Percentiles rank a stretch among this genome's conserved stretches.
Conservation (phyloP, 1,284 basidiomycete species). For the Austroboletus sp. region DNA sequence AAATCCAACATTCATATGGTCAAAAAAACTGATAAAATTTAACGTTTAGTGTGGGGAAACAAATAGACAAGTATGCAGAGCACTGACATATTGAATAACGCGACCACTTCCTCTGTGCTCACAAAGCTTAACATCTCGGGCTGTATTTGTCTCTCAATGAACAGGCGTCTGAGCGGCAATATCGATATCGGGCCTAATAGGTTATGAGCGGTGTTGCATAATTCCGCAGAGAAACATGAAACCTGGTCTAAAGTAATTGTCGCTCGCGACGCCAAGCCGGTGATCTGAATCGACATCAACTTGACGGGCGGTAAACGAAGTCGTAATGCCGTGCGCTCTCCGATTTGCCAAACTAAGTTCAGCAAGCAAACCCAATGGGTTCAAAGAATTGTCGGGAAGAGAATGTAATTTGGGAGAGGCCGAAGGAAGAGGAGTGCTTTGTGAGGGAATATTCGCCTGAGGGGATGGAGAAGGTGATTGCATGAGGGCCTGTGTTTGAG, state of each 20-base stretch:
- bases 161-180: slow-evolving; percentile 74
- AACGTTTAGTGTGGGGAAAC: slow-evolving; percentile 9
- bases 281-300: slow-evolving; percentile 34
- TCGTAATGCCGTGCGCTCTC: slow-evolving; percentile 43
- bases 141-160: slow-evolving; percentile 83
- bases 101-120: slow-evolving; percentile 76
- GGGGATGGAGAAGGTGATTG: slow-evolving; percentile 53
- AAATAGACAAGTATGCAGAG: slow-evolving; percentile 9
- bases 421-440: slow-evolving; percentile 17
- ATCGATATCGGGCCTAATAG: slow-evolving; percentile 72
- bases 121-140: slow-evolving; percentile 87
- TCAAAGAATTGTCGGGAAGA: slow-evolving; percentile 84
- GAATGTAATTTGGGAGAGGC: slow-evolving; percentile 74
- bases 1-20: slow-evolving; percentile 62
- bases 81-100: slow-evolving; percentile 85
- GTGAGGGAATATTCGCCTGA: slow-evolving; percentile 20
- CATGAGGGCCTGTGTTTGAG: slow-evolving; percentile 55
- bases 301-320: slow-evolving; percentile 37
- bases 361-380: slow-evolving; percentile 83
- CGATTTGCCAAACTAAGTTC: slow-evolving; percentile 88
- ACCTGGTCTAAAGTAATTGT: slow-evolving; percentile 93
- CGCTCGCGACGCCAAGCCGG: slow-evolving; percentile 78
- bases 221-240: slow-evolving; percentile 15
- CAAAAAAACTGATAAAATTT: slow-evolving; percentile 55
- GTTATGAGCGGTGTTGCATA: slow-evolving; percentile 7